Percentiles rank a stretch among this genome's conserved stretches.
These are phyloP conservation scores for Candida easanensis DNA, from an alignment of 805 yeast species.

Conservation along the genomic window DNA sequence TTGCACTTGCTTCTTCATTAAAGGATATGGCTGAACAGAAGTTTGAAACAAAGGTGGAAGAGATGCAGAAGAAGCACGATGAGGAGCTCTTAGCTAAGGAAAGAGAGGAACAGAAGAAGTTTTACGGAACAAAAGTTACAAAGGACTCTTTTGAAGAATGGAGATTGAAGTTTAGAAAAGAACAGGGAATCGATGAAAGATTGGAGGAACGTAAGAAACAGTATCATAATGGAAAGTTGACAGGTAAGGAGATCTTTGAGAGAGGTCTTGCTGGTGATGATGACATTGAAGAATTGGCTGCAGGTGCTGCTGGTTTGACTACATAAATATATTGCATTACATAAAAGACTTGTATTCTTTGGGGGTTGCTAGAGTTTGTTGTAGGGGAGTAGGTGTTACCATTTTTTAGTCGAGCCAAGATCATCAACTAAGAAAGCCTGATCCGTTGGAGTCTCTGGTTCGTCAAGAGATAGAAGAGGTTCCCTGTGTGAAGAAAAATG, in stretches of 20 bases:
- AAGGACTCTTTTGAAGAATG: slow-evolving; percentile 68
- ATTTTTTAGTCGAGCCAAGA: too few species aligned
- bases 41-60: slow-evolving; percentile 56
- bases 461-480: slow-evolving; percentile 9
- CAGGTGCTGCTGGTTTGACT: slow-evolving; percentile 19
- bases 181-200: slow-evolving; percentile 64
- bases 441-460: slow-evolving; percentile 8
- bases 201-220: slow-evolving; percentile 46
- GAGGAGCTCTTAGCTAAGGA: slow-evolving; percentile 61
- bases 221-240: slow-evolving; percentile 74
- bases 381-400: not conserved
- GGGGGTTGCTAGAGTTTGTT: too few species aligned
- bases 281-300: slow-evolving; percentile 44
- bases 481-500: not conserved
- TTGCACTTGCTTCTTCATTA: slow-evolving; percentile 69
- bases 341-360: too few species aligned
- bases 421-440: too few species aligned
- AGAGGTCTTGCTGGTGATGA: slow-evolving; percentile 77
- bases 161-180: slow-evolving; percentile 70
- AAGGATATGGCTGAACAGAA: slow-evolving; percentile 78
- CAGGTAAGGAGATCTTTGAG: slow-evolving; percentile 90
- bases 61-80: slow-evolving; percentile 56
- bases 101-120: slow-evolving; percentile 82
- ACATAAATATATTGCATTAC: not conserved
- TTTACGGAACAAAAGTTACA: slow-evolving; percentile 88